Percentiles rank a stretch among this genome's conserved stretches.
Evolutionary conservation across 306 rosid species (phyloP).

Genomic region (Sophora flavescens): DNA sequence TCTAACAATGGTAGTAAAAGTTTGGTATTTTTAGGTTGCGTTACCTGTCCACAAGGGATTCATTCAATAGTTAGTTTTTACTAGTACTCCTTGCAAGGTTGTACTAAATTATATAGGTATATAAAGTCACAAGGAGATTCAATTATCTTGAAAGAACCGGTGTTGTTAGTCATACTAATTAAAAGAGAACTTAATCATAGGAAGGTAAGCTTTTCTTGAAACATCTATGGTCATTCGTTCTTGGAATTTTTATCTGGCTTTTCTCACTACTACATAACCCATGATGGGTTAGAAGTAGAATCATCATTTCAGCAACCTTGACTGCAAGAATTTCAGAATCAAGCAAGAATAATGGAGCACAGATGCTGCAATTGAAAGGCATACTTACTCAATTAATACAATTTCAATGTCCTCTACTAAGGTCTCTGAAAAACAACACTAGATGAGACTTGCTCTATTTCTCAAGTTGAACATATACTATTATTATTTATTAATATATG

Average conservation of each 20-base stretch:
- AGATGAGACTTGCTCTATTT: neutral
- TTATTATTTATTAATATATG: neutral
- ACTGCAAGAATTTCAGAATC: constrained; percentile 1
- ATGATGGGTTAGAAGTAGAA: constrained; percentile 2
- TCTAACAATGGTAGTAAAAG: constrained; percentile 8
- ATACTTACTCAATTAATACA: neutral
- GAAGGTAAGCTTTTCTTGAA: neutral
- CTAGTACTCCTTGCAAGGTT: constrained; percentile 4
- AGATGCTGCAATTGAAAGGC: neutral
- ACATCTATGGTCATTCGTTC: constrained; percentile 1
- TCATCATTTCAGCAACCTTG: neutral
- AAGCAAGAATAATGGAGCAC: neutral
- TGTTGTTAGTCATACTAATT: neutral
- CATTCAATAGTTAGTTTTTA: neutral
- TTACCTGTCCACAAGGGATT: constrained; percentile 5
- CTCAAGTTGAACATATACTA: neutral
- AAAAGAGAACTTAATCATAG: constrained; percentile 5
- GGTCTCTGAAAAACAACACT: neutral
- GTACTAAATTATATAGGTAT: neutral
- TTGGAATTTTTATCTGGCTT: neutral
- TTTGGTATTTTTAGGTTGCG: constrained; percentile 18
- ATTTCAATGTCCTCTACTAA: too few relatives aligned
- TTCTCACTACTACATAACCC: constrained; percentile 9
- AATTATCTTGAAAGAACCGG: constrained; percentile 14
- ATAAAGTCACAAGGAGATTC: neutral